Evolutionary conservation across 768 basidiomycete genomes (phyloP).

Genomic region (Coprinopsis sp.): DNA sequence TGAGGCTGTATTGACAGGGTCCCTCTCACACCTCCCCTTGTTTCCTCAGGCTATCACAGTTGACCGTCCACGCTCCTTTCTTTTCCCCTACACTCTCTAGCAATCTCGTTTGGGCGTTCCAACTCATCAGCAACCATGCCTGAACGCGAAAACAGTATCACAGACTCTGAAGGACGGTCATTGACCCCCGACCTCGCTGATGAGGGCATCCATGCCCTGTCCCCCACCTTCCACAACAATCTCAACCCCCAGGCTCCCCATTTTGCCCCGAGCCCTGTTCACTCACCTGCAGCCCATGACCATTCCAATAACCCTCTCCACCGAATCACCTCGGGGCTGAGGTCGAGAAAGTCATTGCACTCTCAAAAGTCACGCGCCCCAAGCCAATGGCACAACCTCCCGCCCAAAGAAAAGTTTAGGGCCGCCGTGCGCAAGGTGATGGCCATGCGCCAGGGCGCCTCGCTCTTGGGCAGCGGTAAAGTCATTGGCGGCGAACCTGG

Average conservation of each 20-base stretch:
- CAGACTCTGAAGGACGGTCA: conserved; percentile 61
- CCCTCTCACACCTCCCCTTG: no score
- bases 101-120: no score
- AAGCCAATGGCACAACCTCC: conserved; percentile 17
- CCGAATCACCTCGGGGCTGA: conserved; percentile 10
- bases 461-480: conserved; percentile 28
- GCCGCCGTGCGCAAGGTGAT: conserved; percentile 58
- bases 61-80: no score
- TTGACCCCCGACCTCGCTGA: conserved; percentile 63
- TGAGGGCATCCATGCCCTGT: conserved; percentile 14
- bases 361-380: conserved; percentile 15
- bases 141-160: conserved; percentile 46
- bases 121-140: neutral
- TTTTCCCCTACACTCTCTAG: no score
- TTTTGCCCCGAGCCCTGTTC: no score
- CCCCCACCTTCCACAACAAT: neutral
- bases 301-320: conserved; percentile 8
- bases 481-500: conserved; percentile 67
- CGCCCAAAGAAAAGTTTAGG: conserved; percentile 51
- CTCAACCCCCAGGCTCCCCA: neutral
- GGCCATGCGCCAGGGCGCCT: conserved; percentile 52
- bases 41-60: no score
- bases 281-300: no score
- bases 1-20: no score
- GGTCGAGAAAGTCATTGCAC: conserved; percentile 14